Conservation (phyloP, 371 early-diverging fungal genomes). For the Mucor sp. region DNA sequence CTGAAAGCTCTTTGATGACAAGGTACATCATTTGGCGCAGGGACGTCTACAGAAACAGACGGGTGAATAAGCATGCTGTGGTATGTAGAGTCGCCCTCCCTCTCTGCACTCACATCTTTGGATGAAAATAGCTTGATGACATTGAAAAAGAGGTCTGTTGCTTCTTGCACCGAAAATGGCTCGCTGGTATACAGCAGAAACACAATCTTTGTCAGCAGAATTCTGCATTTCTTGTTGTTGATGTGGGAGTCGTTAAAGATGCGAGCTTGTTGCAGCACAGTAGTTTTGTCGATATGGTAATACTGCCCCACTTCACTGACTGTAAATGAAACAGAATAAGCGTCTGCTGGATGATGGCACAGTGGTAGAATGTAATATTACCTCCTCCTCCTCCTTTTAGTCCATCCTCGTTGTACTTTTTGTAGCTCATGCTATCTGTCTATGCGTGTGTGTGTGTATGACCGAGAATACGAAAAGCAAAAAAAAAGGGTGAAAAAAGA, state of each 20-base stretch:
- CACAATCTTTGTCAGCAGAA: slow-evolving; percentile 90
- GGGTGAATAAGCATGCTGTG: no score
- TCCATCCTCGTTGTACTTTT: not conserved
- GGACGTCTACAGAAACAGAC: slow-evolving; percentile 58
- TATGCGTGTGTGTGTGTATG: not conserved
- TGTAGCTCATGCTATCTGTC: not conserved
- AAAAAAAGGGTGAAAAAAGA: no score
- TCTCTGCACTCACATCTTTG: slow-evolving; percentile 91
- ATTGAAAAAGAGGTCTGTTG: slow-evolving; percentile 97
- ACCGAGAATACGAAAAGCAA: not conserved
- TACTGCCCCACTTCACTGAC: slow-evolving; percentile 50
- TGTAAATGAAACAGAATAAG: not conserved
- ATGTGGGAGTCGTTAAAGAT: slow-evolving; percentile 96
- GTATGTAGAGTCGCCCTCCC: no score
- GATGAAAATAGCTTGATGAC: slow-evolving; percentile 97
- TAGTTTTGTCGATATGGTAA: slow-evolving; percentile 85
- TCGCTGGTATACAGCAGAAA: slow-evolving; percentile 93
- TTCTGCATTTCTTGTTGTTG: slow-evolving; percentile 90
- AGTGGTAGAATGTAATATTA: not conserved
- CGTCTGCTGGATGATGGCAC: not conserved
- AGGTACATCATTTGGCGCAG: slow-evolving; percentile 96
- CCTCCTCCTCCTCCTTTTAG: not conserved
- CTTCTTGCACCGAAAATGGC: slow-evolving; percentile 88
- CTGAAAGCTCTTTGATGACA: slow-evolving; percentile 95
- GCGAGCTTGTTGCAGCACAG: slow-evolving; percentile 95